Base-by-base conservation (phyloP, 441 rosid species). In the Adansonia gregorii region DNA sequence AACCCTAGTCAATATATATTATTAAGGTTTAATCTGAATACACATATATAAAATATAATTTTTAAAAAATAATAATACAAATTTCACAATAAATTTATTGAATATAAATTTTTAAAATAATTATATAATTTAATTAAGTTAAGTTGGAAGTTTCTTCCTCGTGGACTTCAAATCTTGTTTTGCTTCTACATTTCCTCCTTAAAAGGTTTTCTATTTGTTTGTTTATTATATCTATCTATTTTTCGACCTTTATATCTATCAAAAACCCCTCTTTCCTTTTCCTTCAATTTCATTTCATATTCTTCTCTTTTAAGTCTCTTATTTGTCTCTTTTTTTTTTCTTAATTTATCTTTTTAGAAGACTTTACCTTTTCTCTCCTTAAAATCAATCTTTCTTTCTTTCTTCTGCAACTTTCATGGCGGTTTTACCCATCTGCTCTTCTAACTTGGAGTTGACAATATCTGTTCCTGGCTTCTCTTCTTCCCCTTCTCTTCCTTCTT, bases 391-490 rank as follows among this genome's bases (percentile, higher is more conserved):
- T 15, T 19, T 54, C 48, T 8, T 59, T 59, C 15, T 31, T 31
- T 43, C 65, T 8, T 59, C 74, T 64, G 72, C 75, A 74, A 71
- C 80, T 68, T 74, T 72, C 78, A 89, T 91, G 97, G 93, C 88
- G 81, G 79, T 83, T 85, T 84, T 86, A 67, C 93, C 89, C 48
- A 76, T 85, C 55, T 80, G 79, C 78, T 80, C 89, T 76, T 89
- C 97, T 6, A 86, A 89, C 89, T 86, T 94, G 83, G 97, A 93
- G 80, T 86, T 94, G 83, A 85, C 92, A 60, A 93, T 94, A 48
- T 93, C 95, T 15, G 90, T 89, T 77, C 91, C 92, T 19, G 98
- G 98, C 74, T 89, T 92, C 88, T 85, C 91, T 81, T 82, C 92
- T 14, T 83, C 97, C 2, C 86, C 90, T 67, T 84, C 86, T 77